Conservation (phyloP, 2,329 filamentous ascomycete genomes). For the Fusarium nisikadoi region DNA sequence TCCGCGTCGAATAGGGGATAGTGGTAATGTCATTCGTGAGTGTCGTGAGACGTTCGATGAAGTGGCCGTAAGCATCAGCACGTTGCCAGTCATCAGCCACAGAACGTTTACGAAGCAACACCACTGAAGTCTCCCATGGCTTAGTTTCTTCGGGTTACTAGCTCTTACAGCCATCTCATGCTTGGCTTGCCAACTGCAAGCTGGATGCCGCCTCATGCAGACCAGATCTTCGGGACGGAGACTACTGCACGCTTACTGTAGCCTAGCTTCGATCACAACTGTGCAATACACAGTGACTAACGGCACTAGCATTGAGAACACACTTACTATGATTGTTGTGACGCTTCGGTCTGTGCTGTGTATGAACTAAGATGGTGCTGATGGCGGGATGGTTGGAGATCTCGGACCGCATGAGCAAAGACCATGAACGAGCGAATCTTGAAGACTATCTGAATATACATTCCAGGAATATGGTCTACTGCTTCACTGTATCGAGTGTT, state of each 20-base stretch:
- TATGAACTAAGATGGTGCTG: conserved; percentile 2
- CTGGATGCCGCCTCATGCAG: background rate
- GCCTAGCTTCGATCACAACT: background rate
- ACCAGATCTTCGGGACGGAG: background rate
- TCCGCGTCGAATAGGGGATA: too few species aligned
- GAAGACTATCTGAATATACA: background rate
- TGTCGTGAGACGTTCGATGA: background rate
- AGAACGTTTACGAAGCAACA: too few species aligned
- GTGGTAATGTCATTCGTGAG: background rate
- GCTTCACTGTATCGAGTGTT: accelerated
- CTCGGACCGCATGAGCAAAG: background rate
- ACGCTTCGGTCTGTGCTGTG: background rate
- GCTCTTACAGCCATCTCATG: background rate
- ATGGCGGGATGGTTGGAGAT: background rate
- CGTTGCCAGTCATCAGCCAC: background rate
- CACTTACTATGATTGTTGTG: background rate
- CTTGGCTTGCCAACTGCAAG: background rate
- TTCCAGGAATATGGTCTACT: background rate
- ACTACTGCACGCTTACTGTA: background rate
- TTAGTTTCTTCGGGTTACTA: too few species aligned
- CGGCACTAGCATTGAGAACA: accelerated
- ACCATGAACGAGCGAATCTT: background rate
- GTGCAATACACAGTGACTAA: background rate
- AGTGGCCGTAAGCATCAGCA: background rate
- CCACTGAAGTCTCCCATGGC: background rate